Base-by-base conservation (phyloP, 78 protist species). In the Tieghemostelium lacteum region DNA sequence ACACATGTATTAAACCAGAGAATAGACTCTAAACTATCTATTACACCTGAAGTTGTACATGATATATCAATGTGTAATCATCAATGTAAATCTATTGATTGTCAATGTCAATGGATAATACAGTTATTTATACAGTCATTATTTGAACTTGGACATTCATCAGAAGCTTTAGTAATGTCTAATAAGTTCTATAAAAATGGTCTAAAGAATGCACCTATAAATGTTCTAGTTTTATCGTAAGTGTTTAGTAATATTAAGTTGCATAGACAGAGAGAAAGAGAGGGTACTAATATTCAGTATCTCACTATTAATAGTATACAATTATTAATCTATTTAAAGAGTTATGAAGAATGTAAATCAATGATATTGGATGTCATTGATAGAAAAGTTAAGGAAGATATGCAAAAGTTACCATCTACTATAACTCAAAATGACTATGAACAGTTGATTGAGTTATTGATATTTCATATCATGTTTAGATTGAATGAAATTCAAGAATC, bases 381-480 rank as follows among this genome's bases (percentile, higher is more conserved):
- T 33, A 73, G 34, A 55, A 37, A 34, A 72, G 29, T 17, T 20
- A 72, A 52, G 52, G 14, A 29, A 34, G n/a, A n/a, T n/a, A n/a
- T n/a, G n/a, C n/a, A 45, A 45, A 45, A 45, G 52, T 6, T 14
- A 45, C n/a, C 52, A 14, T 45, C 52, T 6, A 45, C 52, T 26
- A 49, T 60, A 49, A 29, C 16, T 31, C 37, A 45, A 20, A 60
- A 55, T 17, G 70, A 69, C 24, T 60, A 69, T 69, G 91, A 83
- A 28, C 91, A 83, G 45, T 69, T 83, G 45, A 58, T 69, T 1
- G 85, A 86, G 24, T 24, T 86, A 40, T 57, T 75, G 8, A 24
- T 86, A 26, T 75, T 75, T 62, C 86, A 75, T 62, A 36, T 86
- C 5, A 65, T 86, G 83, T 86, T 86, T 75, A 75, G 85, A 73